Percentiles rank a stretch among this genome's conserved stretches.
Conservation (phyloP, 1,139 yeast species). For the Geotrichum klebahnii region DNA sequence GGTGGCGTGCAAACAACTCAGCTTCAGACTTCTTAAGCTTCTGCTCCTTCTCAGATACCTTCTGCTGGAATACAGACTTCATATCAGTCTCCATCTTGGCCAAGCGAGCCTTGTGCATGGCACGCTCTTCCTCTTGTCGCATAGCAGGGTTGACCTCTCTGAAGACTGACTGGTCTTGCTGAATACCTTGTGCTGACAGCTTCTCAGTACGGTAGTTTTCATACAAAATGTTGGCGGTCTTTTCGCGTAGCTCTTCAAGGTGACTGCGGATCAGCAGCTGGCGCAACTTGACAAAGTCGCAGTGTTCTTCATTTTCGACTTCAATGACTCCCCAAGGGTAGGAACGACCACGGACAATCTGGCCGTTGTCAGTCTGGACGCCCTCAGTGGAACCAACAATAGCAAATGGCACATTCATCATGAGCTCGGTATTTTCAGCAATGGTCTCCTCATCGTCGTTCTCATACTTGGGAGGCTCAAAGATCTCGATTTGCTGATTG, state of each 20-base stretch:
- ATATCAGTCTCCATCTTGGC: conserved; percentile 94
- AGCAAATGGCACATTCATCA: conserved; percentile 66
- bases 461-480: conserved; percentile 73
- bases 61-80: conserved; percentile 95
- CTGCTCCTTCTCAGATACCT: conserved; percentile 94
- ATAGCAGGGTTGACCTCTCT: conserved; percentile 90
- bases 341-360: conserved; percentile 80
- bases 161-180: conserved; percentile 88
- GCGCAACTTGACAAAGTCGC: conserved; percentile 87
- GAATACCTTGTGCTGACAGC: conserved; percentile 75
- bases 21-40: conserved; percentile 96
- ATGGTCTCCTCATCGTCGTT: conserved; percentile 81
- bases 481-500: conserved; percentile 70
- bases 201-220: conserved; percentile 88
- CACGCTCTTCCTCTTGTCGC: conserved; percentile 91
- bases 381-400: conserved; percentile 84
- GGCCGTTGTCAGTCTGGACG: conserved; percentile 63
- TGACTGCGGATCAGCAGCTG: conserved; percentile 85
- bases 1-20: conserved; percentile 90
- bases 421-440: conserved; percentile 58
- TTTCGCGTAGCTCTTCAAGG: conserved; percentile 90
- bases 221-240: conserved; percentile 70
- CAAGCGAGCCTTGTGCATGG: conserved; percentile 87
- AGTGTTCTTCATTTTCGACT: conserved; percentile 90
- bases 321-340: conserved; percentile 99